Base-by-base conservation (phyloP, 2,329 filamentous ascomycete genomes). In the Plectosphaerella plurivora region DNA sequence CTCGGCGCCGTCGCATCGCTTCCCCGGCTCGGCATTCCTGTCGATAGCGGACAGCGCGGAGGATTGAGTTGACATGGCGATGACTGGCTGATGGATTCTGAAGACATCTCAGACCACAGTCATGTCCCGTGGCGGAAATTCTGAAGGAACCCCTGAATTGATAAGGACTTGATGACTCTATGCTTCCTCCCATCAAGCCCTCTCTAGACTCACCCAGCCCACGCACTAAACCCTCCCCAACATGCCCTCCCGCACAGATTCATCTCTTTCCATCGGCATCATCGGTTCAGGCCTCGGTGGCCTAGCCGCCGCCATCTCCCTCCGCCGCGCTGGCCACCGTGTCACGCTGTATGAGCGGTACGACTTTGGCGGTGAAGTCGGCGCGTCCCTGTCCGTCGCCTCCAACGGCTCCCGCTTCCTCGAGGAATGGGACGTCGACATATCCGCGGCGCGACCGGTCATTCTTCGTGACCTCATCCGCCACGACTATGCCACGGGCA, bases 361-460 rank as follows among this genome's bases (percentile, higher is more conserved):
- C 35, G 82, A 88, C 63, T 88, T 83, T 58, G 83, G 77, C 0
- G 83, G 84, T 14, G 86, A 89, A 62, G 84, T 86, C 0, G 86
- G 86, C 11, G 83, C 83, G 0, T 86, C 84, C 0, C 77, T 87
- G 0, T 84, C 80, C 1, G 88, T 84, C 59, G 86, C 86, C 1
- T 84, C 86, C 10, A 89, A 89, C 59, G 86, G 85, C 8, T 86
- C 84, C 1, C 75, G 82, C 47, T 89, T 84, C 84, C 70, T 89
- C 8, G 78, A 86, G 55, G 82, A 86, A 63, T 89, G 86, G 86
- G 73, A 72, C 0, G 82, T 88, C 1, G 81, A 88, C 59, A 72
- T 88, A 1, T 69, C 70, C 14, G 82, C 82, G 60, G 86, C 84
- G 9, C 79, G 86, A 52, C 84, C 84, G 0, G 85, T 89, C 2